Conservation (phyloP, 257 asterid genomes). For the Solanum virginianum region DNA sequence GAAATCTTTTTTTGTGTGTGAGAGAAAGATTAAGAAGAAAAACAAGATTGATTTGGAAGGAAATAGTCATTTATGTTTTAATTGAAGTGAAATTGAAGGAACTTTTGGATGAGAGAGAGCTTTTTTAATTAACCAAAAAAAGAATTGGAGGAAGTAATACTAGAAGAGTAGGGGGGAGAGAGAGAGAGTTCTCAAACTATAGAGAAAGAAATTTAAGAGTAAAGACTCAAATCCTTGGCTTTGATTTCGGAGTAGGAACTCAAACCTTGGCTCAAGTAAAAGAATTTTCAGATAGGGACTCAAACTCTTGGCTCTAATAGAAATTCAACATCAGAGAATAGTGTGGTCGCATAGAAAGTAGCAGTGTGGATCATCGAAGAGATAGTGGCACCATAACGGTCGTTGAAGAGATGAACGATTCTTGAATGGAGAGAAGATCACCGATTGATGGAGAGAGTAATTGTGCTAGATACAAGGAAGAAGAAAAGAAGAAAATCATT, state of each 20-base stretch:
- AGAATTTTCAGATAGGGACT: neutral
- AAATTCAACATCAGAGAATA: neutral
- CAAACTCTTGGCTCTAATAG: neutral
- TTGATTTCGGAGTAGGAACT: neutral
- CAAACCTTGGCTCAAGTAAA: neutral
- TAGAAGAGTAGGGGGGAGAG: neutral
- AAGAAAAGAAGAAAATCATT: neutral
- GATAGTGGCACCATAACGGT: neutral
- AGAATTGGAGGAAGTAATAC: neutral
- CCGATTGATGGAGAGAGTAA: neutral
- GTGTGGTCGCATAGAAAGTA: neutral
- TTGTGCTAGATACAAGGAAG: neutral
- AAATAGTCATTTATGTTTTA: neutral
- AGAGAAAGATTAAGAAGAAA: neutral
- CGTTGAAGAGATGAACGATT: neutral
- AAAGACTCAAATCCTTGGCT: neutral
- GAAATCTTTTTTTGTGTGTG: neutral
- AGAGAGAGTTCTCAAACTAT: neutral
- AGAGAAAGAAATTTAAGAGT: neutral
- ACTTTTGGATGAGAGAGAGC: neutral
- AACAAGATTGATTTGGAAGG: neutral
- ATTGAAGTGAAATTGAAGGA: neutral
- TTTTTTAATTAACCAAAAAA: neutral
- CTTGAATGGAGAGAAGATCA: neutral
- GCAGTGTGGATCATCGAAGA: neutral